These are phyloP conservation scores for Eimeria brunetti DNA, from an alignment of 169 alveolate genomes.

Conservation along the genomic window DNA sequence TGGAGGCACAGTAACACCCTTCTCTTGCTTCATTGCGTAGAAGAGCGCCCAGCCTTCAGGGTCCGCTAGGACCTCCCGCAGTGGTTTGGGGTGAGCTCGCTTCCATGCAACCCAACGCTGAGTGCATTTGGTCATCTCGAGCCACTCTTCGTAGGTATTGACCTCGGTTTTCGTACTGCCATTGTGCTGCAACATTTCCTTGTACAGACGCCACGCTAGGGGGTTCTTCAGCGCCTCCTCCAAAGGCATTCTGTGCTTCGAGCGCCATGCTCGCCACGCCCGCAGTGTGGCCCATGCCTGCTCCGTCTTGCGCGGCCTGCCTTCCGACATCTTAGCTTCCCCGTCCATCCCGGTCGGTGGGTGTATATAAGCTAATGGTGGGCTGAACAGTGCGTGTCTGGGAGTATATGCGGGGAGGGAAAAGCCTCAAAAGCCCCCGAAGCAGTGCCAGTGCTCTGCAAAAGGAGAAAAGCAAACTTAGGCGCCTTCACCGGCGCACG, in stretches of 20 bases:
- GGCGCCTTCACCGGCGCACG: background rate
- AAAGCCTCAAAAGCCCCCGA: background rate
- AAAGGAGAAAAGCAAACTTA: background rate
- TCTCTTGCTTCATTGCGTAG: conserved; percentile 71
- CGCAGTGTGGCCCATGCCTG: conserved; percentile 59
- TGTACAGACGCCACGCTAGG: conserved; percentile 67
- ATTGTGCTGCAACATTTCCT: conserved; percentile 65
- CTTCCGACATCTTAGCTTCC: conserved; percentile 38
- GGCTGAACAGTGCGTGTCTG: background rate
- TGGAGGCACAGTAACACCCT: conserved; percentile 65
- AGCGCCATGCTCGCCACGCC: conserved; percentile 77
- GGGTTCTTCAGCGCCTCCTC: conserved; percentile 77
- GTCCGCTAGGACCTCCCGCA: conserved; percentile 69
- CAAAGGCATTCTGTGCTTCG: conserved; percentile 64
- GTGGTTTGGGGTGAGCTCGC: conserved; percentile 58
- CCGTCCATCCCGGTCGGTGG: conserved; percentile 47
- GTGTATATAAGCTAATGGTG: background rate
- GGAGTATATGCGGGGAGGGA: background rate
- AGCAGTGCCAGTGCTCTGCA: background rate
- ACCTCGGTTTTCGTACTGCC: conserved; percentile 24
- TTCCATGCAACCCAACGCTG: conserved; percentile 75
- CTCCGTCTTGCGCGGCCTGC: conserved; percentile 60
- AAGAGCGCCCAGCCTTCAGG: conserved; percentile 77
- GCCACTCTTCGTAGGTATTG: conserved; percentile 64
- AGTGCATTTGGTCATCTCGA: conserved; percentile 42